Evolutionary conservation across 805 yeast genomes (phyloP).

Genomic region (Myxozyma neglecta): DNA sequence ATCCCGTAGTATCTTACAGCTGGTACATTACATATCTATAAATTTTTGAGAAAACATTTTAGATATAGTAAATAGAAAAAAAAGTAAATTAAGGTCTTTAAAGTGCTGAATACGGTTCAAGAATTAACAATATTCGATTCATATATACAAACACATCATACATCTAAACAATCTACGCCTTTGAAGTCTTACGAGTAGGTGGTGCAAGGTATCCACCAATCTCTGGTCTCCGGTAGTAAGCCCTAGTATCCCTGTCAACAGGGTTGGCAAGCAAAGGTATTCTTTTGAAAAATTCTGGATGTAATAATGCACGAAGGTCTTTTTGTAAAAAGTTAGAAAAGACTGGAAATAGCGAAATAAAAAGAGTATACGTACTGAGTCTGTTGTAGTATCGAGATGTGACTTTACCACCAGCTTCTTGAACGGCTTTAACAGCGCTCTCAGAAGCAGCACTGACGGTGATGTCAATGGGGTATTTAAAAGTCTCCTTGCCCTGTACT

Average conservation of each 20-base stretch:
- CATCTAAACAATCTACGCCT: background rate
- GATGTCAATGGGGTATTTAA: conserved; percentile 61
- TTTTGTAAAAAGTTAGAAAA: background rate
- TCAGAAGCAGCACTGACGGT: conserved; percentile 81
- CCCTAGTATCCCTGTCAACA: conserved; percentile 73
- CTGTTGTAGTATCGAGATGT: conserved; percentile 69
- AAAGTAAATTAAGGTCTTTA: no score
- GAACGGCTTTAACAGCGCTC: conserved; percentile 72
- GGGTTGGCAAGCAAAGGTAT: conserved; percentile 87
- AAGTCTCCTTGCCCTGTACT: conserved; percentile 41
- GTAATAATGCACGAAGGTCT: conserved; percentile 67
- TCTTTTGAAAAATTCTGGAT: conserved; percentile 77
- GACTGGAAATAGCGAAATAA: background rate
- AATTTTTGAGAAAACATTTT: no score
- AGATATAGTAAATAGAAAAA: no score
- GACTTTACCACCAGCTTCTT: conserved; percentile 68
- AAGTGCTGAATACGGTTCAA: no score
- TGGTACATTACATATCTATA: background rate
- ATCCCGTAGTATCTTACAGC: background rate
- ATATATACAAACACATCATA: background rate
- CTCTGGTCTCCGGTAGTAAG: conserved; percentile 67
- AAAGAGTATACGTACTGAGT: conserved; percentile 42
- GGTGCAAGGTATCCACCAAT: conserved; percentile 70
- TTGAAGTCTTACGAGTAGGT: background rate
- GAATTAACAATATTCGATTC: no score